These are phyloP conservation scores for Xylaria polymorpha DNA, from an alignment of 2,329 filamentous ascomycete genomes.

Conservation along the genomic window DNA sequence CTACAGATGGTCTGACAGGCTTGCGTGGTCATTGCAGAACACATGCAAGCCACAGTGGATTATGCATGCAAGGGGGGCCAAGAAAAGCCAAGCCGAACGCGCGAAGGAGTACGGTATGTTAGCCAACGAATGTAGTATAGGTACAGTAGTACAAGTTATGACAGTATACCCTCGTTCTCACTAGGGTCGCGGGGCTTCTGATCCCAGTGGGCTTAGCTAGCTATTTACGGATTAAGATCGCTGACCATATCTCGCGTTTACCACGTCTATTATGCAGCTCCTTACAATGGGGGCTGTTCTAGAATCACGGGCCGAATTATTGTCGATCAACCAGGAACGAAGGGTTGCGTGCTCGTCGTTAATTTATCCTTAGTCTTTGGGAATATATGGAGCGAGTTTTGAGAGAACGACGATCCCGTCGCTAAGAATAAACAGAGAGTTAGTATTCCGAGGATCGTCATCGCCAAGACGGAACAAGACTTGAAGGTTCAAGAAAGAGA, in stretches of 20 bases:
- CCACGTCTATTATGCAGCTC: not conserved
- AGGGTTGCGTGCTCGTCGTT: constrained; percentile 8
- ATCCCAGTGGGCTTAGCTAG: not conserved
- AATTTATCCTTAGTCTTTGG: not conserved
- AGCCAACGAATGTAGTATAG: not conserved
- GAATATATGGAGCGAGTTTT: not conserved
- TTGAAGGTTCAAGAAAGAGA: constrained; percentile 1
- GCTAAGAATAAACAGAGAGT: not conserved
- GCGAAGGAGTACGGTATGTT: not conserved
- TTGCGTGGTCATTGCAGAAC: not conserved
- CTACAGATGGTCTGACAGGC: constrained; percentile 1
- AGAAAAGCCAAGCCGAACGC: constrained; percentile 12
- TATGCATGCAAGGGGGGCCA: constrained; percentile 18
- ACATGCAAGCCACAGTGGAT: not conserved
- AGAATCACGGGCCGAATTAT: constrained; percentile 1
- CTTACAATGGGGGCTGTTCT: not conserved
- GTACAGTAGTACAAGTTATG: not conserved
- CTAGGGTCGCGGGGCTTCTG: not conserved
- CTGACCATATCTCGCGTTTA: not conserved
- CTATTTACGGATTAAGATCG: not conserved
- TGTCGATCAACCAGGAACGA: constrained; percentile 7
- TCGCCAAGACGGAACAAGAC: constrained; percentile 8
- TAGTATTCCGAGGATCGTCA: constrained; percentile 8
- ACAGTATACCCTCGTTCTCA: not conserved
- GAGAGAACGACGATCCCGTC: not conserved